These are phyloP conservation scores for Limtongozyma cylindracea DNA, from an alignment of 805 yeast genomes.

Conservation along the genomic window DNA sequence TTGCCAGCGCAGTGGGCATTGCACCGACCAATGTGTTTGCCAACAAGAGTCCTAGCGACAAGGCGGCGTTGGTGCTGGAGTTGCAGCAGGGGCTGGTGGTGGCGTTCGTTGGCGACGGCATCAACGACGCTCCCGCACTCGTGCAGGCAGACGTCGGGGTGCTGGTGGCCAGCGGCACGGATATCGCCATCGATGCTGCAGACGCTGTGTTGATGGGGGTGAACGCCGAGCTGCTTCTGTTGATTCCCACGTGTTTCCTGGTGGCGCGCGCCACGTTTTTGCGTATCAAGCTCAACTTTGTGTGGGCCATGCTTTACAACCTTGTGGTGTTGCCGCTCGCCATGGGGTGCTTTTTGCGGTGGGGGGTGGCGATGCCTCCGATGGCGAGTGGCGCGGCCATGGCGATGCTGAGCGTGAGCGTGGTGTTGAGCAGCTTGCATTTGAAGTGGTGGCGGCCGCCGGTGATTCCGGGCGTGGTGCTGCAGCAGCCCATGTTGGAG, in stretches of 20 bases:
- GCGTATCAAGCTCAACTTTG: conserved; percentile 29
- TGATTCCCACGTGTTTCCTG: conserved; percentile 25
- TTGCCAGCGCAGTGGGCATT: conserved; percentile 40
- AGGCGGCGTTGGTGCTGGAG: conserved; percentile 30
- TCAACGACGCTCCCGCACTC: conserved; percentile 92
- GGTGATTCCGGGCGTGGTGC: conserved; percentile 4
- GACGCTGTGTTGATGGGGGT: conserved; percentile 48
- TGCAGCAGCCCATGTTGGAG: too few species aligned
- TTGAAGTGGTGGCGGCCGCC: conserved; percentile 20
- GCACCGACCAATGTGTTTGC: conserved; percentile 23
- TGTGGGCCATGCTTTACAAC: conserved; percentile 33
- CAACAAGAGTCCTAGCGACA: conserved; percentile 51
- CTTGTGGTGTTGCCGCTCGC: conserved; percentile 34
- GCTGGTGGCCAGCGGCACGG: conserved; percentile 57
- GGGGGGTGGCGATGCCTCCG: conserved; percentile 25
- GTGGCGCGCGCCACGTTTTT: conserved; percentile 22
- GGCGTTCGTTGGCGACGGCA: conserved; percentile 92
- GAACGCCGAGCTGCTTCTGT: conserved; percentile 22
- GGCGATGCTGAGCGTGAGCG: conserved; percentile 35
- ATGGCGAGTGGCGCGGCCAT: conserved; percentile 47
- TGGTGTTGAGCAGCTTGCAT: conserved; percentile 27
- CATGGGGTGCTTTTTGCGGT: conserved; percentile 40
- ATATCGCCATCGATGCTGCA: conserved; percentile 48
- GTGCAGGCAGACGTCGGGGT: conserved; percentile 77
- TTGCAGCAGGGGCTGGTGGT: conserved; percentile 16